Evolutionary conservation across 2,329 filamentous ascomycete species (phyloP).

Genomic region (Tolypocladium amazonense): DNA sequence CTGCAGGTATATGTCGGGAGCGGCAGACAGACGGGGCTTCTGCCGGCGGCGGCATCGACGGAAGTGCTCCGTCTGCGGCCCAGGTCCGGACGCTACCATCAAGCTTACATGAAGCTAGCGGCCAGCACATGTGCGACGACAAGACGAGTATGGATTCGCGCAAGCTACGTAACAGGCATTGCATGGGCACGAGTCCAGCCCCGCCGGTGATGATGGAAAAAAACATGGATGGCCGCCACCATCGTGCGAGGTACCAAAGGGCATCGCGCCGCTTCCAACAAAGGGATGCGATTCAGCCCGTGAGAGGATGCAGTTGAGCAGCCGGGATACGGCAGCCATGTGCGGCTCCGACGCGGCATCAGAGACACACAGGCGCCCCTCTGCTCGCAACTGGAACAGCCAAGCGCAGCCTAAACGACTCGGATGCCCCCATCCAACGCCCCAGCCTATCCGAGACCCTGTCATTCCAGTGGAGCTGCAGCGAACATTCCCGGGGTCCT

Average conservation of each 20-base stretch:
- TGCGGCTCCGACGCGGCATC: background rate
- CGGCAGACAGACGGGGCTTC: background rate
- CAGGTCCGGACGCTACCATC: background rate
- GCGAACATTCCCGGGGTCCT: background rate
- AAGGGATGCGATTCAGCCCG: background rate
- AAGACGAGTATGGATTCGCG: background rate
- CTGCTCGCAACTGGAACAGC: background rate
- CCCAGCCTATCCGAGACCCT: background rate
- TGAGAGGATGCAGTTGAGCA: background rate
- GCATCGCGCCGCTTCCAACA: background rate
- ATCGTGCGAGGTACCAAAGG: background rate
- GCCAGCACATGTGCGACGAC: background rate
- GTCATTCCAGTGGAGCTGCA: background rate
- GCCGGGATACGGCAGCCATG: background rate
- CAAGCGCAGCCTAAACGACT: background rate
- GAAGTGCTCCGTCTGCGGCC: background rate
- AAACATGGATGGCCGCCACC: background rate
- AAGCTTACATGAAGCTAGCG: background rate
- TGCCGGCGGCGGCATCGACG: background rate
- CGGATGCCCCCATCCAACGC: background rate
- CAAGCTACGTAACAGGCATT: background rate
- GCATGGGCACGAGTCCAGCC: background rate
- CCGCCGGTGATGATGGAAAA: background rate
- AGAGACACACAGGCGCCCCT: background rate
- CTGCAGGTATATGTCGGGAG: background rate